Conservation (phyloP, 441 rosid species). For the Caryocar brasiliense region DNA sequence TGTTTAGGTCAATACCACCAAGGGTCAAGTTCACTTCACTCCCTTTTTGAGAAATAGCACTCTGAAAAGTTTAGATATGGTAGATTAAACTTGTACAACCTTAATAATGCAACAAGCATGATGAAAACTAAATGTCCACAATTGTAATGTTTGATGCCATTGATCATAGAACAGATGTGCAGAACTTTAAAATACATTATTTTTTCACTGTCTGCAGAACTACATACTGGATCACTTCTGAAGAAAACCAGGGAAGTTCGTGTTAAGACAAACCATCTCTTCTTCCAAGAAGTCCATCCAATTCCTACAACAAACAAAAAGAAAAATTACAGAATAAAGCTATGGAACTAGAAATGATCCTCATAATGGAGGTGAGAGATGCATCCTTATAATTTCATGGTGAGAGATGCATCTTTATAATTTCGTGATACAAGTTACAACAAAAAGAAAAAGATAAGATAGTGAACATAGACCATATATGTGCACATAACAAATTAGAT, state of each 20-base stretch:
- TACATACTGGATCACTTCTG: conserved; percentile 92
- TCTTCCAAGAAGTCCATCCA: conserved; percentile 99
- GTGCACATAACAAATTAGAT: no score
- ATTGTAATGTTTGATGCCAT: not conserved
- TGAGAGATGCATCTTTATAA: not conserved
- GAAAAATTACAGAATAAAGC: not conserved
- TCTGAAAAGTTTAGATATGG: conserved; percentile 41
- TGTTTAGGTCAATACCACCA: conserved; percentile 99
- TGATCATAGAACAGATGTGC: not conserved
- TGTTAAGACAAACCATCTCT: conserved; percentile 94
- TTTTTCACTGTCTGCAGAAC: conserved; percentile 7
- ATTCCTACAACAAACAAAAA: conserved; percentile 41
- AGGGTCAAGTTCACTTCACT: conserved; percentile 91
- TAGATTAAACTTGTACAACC: conserved; percentile 14
- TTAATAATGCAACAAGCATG: not conserved
- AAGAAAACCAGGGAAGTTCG: conserved; percentile 92
- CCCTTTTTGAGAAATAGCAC: conserved; percentile 68
- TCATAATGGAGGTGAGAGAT: no score
- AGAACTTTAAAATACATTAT: not conserved
- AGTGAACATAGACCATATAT: no score
- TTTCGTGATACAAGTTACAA: no score
- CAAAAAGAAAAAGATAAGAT: no score
- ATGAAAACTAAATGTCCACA: not conserved
- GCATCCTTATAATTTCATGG: not conserved
- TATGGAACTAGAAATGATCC: not conserved